phyloP scores from a whole-genome alignment of 192 early-diverging fungal species.

The Backusella tuberculispora region DNA sequence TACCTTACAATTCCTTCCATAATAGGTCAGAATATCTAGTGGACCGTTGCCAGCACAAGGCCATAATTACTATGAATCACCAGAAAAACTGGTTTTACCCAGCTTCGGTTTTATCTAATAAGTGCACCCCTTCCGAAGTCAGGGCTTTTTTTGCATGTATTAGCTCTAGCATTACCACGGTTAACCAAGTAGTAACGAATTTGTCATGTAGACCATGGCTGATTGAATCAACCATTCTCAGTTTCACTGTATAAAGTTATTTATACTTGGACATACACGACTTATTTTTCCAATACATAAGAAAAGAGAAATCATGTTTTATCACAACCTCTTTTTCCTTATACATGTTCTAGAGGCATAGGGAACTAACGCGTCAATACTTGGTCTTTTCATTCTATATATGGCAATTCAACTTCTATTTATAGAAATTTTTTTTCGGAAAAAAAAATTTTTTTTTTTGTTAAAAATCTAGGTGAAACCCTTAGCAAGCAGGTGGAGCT shows the following conservation, averaged over 20 bases:
- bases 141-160: constrained; percentile 25
- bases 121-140: constrained; percentile 27
- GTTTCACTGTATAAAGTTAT: constrained; percentile 71
- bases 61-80: constrained; percentile 26
- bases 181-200: constrained; percentile 25
- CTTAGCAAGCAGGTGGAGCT: too few species aligned
- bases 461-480: too few species aligned
- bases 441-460: too few species aligned
- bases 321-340: too few species aligned
- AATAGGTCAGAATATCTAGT: constrained; percentile 89
- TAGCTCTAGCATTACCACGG: constrained; percentile 27
- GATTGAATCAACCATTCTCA: constrained; percentile 85
- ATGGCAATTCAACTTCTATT: too few species aligned
- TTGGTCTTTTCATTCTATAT: too few species aligned
- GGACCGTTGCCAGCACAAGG: constrained; percentile 67
- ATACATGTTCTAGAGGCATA: too few species aligned
- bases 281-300: too few species aligned
- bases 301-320: too few species aligned
- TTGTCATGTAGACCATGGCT: constrained; percentile 82
- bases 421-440: too few species aligned
- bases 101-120: constrained; percentile 24
- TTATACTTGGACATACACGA: constrained; percentile 77
- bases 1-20: constrained; percentile 80
- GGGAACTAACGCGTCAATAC: too few species aligned
- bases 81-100: constrained; percentile 20